phyloP scores from a whole-genome alignment of 495 filamentous ascomycete genomes.

The Pyrenula massariospora region DNA sequence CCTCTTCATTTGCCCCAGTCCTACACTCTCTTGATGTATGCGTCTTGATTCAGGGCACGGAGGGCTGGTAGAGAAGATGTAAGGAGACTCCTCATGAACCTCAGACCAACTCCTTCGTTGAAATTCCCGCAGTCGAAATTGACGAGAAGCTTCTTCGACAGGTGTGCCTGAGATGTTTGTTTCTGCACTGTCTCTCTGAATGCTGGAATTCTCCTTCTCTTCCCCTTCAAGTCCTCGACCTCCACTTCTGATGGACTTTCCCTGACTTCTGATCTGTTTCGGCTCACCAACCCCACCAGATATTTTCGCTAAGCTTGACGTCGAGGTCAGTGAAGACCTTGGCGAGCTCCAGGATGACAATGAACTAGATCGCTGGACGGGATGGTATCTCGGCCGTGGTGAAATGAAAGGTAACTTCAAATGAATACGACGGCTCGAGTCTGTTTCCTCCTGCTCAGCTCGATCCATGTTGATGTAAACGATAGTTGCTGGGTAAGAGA shows the following conservation, averaged over 20 bases:
- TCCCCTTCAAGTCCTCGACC: too few species aligned
- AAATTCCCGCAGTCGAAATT: not conserved
- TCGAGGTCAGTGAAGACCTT: not conserved
- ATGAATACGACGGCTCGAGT: not conserved
- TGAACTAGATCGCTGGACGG: not conserved
- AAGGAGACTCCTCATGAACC: not conserved
- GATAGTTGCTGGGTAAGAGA: not conserved
- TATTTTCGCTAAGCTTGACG: not conserved
- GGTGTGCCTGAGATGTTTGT: too few species aligned
- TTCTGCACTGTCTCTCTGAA: too few species aligned
- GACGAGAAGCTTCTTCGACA: too few species aligned
- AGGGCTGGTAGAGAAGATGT: not conserved
- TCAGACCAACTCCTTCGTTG: not conserved
- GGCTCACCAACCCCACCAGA: too few species aligned
- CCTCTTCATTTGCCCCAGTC: not conserved
- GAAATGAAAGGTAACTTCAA: not conserved
- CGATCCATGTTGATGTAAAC: not conserved
- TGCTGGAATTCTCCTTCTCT: too few species aligned
- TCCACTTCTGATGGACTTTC: too few species aligned
- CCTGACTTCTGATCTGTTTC: too few species aligned
- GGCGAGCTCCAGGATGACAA: not conserved
- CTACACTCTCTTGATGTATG: not conserved
- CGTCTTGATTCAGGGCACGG: not conserved
- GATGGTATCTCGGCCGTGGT: not conserved
- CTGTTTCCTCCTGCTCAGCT: not conserved